These are phyloP conservation scores for Aspergillus steynii DNA, from an alignment of 495 filamentous ascomycete genomes.

Conservation along the genomic window DNA sequence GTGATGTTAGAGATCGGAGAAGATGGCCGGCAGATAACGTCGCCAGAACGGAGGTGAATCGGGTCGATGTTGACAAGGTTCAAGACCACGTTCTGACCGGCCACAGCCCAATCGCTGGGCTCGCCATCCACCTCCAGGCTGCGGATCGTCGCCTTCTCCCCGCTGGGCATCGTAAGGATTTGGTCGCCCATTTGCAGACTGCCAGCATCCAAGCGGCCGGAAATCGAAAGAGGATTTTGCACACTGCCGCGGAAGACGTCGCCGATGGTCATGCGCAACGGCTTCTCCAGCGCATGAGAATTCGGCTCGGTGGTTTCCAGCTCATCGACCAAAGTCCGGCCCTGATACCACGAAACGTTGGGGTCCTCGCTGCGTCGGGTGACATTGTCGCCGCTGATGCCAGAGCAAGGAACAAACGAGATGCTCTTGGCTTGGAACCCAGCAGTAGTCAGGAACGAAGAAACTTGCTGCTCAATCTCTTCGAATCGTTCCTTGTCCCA, in stretches of 20 bases:
- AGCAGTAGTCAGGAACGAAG: slow-evolving; percentile 75
- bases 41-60: slow-evolving; percentile 76
- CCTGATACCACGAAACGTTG: slow-evolving; percentile 72
- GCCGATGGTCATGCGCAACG: slow-evolving; percentile 78
- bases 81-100: slow-evolving; percentile 82
- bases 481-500: slow-evolving; percentile 82
- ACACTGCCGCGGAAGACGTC: slow-evolving; percentile 81
- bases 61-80: slow-evolving; percentile 86
- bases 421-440: slow-evolving; percentile 80
- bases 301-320: slow-evolving; percentile 78
- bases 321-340: slow-evolving; percentile 75
- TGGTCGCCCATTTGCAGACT: slow-evolving; percentile 80
- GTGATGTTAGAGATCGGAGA: slow-evolving; percentile 67
- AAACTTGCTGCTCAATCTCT: slow-evolving; percentile 81
- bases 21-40: slow-evolving; percentile 74
- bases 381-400: slow-evolving; percentile 85
- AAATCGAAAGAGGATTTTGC: slow-evolving; percentile 72
- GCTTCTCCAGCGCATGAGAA: slow-evolving; percentile 70
- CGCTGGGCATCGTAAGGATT: slow-evolving; percentile 75
- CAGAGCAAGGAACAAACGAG: slow-evolving; percentile 84
- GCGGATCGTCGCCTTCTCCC: slow-evolving; percentile 76
- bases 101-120: slow-evolving; percentile 86
- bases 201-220: slow-evolving; percentile 84
- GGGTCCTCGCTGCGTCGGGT: slow-evolving; percentile 57
- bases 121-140: slow-evolving; percentile 73